phyloP scores from a whole-genome alignment of 2,329 filamentous ascomycete genomes.

The Arthrinium puccinioides region DNA sequence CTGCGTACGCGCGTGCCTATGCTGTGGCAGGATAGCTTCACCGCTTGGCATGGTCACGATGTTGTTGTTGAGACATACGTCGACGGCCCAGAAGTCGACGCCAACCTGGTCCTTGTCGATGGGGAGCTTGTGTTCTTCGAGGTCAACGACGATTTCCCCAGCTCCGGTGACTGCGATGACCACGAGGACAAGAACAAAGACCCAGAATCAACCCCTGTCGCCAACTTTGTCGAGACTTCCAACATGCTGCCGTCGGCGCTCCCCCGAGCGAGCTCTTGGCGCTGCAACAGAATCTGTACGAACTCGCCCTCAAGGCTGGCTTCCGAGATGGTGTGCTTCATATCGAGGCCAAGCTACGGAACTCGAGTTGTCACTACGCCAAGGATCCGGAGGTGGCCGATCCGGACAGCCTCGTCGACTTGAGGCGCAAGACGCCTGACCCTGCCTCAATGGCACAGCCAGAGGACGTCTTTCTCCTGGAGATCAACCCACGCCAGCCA shows the following conservation, averaged over 20 bases:
- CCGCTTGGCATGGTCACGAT: constrained; percentile 9
- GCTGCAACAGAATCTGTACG: constrained; percentile 10
- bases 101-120: constrained; percentile 18
- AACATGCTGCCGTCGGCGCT: constrained; percentile 20
- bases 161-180: constrained; percentile 13
- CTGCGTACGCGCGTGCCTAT: constrained; percentile 8
- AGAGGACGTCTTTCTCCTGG: constrained; percentile 16
- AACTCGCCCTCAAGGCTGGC: constrained; percentile 13
- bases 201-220: background rate
- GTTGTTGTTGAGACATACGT: constrained; percentile 19
- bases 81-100: constrained; percentile 19
- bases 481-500: constrained; percentile 20
- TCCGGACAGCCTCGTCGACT: constrained; percentile 9
- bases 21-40: background rate
- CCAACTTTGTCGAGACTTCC: constrained; percentile 17
- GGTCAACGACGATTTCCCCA: constrained; percentile 21
- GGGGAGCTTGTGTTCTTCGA: constrained; percentile 18
- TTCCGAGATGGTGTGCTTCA: constrained; percentile 18
- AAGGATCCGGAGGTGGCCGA: background rate
- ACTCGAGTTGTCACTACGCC: constrained; percentile 14
- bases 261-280: constrained; percentile 12
- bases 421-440: constrained; percentile 2
- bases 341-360: constrained; percentile 17
- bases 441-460: background rate
- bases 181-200: constrained; percentile 5